These are phyloP conservation scores for Cercis canadensis DNA, from an alignment of 306 rosid genomes.

Conservation along the genomic window DNA sequence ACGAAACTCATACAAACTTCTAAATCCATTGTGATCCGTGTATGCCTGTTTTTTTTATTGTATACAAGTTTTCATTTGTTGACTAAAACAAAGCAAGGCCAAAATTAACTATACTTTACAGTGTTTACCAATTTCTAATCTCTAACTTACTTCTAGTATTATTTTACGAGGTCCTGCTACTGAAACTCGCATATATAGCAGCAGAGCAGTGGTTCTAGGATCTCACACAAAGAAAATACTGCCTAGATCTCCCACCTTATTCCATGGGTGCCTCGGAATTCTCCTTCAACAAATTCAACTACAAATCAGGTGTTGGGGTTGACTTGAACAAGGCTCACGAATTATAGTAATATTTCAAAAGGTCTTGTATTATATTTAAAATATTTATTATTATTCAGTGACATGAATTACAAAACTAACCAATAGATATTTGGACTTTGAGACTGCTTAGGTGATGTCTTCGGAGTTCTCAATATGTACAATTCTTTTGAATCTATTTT, in stretches of 20 bases:
- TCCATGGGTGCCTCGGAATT: constrained; percentile 39
- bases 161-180: not conserved
- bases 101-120: not conserved
- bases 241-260: constrained; percentile 8
- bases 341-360: too few relatives aligned
- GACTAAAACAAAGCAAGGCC: constrained; percentile 29
- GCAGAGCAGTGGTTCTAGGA: constrained; percentile 20
- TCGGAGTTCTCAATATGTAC: too few relatives aligned
- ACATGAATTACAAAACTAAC: too few relatives aligned
- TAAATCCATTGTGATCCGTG: too few relatives aligned
- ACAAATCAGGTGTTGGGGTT: not conserved
- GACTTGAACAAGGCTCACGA: too few relatives aligned
- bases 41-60: not conserved
- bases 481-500: too few relatives aligned
- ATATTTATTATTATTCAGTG: too few relatives aligned
- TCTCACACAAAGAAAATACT: too few relatives aligned
- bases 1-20: too few relatives aligned
- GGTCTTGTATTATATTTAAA: too few relatives aligned
- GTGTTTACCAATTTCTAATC: constrained; percentile 10
- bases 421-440: too few relatives aligned
- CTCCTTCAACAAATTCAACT: constrained; percentile 15
- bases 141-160: not conserved
- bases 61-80: constrained; percentile 23
- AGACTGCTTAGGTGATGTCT: too few relatives aligned
- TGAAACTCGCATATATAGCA: constrained; percentile 1